A percentile compares a stretch with the other conserved stretches of the same genome.
Evolutionary conservation across 805 yeast species (phyloP).

Genomic region (Suhomyces xylopsoci): DNA sequence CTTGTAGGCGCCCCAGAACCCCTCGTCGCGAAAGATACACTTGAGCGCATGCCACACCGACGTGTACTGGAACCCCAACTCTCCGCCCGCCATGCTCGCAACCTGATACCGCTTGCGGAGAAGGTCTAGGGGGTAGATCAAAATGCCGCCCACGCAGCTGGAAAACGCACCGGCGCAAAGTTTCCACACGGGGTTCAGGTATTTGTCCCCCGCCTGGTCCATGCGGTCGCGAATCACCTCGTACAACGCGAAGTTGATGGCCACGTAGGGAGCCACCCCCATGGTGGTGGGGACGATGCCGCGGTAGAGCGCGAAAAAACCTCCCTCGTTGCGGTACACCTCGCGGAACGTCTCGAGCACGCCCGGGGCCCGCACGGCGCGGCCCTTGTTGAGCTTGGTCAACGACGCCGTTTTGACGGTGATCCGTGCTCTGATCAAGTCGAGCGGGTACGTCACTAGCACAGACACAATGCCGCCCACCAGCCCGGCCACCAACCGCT

Average conservation of each 20-base stretch:
- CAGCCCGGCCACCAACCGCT: slow-evolving; percentile 74
- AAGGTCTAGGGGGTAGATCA: slow-evolving; percentile 89
- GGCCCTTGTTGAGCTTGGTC: slow-evolving; percentile 46
- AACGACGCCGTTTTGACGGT: slow-evolving; percentile 81
- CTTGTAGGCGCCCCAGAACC: slow-evolving; percentile 66
- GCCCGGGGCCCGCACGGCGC: slow-evolving; percentile 62
- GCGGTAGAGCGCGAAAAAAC: slow-evolving; percentile 69
- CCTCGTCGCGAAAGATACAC: slow-evolving; percentile 71
- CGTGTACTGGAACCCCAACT: slow-evolving; percentile 79
- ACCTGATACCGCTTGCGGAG: slow-evolving; percentile 90
- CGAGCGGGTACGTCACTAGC: slow-evolving; percentile 85
- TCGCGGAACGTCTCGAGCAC: slow-evolving; percentile 53
- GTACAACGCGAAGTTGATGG: slow-evolving; percentile 86
- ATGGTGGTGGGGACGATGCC: slow-evolving; percentile 88
- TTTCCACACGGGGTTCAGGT: slow-evolving; percentile 51
- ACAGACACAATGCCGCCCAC: slow-evolving; percentile 80
- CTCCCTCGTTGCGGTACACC: slow-evolving; percentile 79
- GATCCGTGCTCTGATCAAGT: slow-evolving; percentile 83
- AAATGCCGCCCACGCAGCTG: slow-evolving; percentile 86
- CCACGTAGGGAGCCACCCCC: slow-evolving; percentile 96
- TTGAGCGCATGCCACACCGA: slow-evolving; percentile 71
- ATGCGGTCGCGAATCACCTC: slow-evolving; percentile 69
- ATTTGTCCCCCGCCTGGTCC: slow-evolving; percentile 31
- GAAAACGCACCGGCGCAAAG: slow-evolving; percentile 78
- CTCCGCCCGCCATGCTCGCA: slow-evolving; percentile 71